Evolutionary conservation across 106 monocot species (phyloP).

Genomic region (Hemerocallis citrina): DNA sequence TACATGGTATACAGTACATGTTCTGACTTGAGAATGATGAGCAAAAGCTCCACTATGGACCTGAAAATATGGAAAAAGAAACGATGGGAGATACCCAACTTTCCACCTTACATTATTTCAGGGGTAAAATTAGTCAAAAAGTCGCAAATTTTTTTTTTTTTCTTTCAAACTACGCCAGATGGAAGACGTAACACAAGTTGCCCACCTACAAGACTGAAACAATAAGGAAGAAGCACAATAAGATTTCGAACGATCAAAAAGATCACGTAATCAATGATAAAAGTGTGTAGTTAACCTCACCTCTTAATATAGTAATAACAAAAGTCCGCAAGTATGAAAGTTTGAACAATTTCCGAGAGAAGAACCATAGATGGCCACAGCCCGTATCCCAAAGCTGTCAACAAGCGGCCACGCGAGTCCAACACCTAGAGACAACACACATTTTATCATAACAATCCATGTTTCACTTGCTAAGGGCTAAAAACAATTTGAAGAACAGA

Average conservation of each 20-base stretch:
- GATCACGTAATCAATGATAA: background rate
- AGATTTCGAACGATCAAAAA: background rate
- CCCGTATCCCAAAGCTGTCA: slow-evolving; percentile 76
- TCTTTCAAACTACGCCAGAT: slow-evolving; percentile 50
- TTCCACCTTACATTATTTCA: background rate
- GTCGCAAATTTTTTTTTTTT: background rate
- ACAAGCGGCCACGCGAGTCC: slow-evolving; percentile 65
- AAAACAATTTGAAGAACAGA: too few relatives aligned
- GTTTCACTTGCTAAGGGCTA: too few relatives aligned
- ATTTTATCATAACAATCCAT: too few relatives aligned
- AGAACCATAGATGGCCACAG: slow-evolving; percentile 91
- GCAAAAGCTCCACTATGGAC: background rate
- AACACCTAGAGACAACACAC: slow-evolving; percentile 36
- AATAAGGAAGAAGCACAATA: background rate
- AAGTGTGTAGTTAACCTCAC: slow-evolving; percentile 13
- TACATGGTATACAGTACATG: too few relatives aligned
- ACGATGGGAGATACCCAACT: background rate
- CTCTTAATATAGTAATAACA: slow-evolving; percentile 92
- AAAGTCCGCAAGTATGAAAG: slow-evolving; percentile 91
- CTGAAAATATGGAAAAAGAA: background rate
- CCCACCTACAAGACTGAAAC: slow-evolving; percentile 57
- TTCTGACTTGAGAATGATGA: too few relatives aligned
- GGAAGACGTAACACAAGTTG: slow-evolving; percentile 74
- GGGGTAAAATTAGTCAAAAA: background rate
- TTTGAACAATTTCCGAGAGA: slow-evolving; percentile 81